Percentiles rank a stretch among this genome's conserved stretches.
These are phyloP conservation scores for Coemansia sp. DNA, from an alignment of 192 early-diverging fungal species.

Conservation along the genomic window DNA sequence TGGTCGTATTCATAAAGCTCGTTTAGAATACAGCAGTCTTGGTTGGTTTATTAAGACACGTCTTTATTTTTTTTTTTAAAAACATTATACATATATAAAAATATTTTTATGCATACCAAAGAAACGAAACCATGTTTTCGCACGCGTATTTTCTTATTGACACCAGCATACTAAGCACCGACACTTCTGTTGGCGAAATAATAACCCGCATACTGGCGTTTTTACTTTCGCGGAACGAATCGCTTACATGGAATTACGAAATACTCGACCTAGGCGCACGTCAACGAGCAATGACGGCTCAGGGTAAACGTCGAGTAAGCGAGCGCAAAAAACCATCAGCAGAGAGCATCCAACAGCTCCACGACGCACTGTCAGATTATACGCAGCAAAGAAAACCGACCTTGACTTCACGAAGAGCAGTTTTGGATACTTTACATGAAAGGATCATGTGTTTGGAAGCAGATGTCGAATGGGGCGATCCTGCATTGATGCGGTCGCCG, in stretches of 20 bases:
- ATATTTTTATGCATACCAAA: not conserved
- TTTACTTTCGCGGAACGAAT: slow-evolving; percentile 29
- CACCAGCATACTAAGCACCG: slow-evolving; percentile 4
- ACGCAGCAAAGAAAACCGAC: not conserved
- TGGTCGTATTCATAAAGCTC: too few relatives aligned
- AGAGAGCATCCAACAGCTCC: slow-evolving; percentile 13
- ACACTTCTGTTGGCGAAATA: slow-evolving; percentile 2
- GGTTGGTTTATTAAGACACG: not conserved
- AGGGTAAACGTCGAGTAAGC: slow-evolving; percentile 17
- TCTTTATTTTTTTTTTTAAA: not conserved
- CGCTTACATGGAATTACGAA: slow-evolving; percentile 51
- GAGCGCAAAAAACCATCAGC: slow-evolving; percentile 24
- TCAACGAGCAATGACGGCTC: slow-evolving; percentile 15
- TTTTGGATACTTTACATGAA: slow-evolving; percentile 24
- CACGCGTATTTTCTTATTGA: slow-evolving; percentile 55
- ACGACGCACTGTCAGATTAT: slow-evolving; percentile 5
- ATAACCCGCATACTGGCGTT: slow-evolving; percentile 40
- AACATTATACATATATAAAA: not conserved
- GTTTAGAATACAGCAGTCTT: too few relatives aligned
- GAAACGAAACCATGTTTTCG: slow-evolving; percentile 15
- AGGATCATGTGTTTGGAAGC: slow-evolving; percentile 51
- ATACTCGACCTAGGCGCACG: slow-evolving; percentile 23
- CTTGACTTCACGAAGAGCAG: slow-evolving; percentile 5
- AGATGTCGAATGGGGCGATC: slow-evolving; percentile 54
- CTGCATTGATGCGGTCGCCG: slow-evolving; percentile 48